A percentile compares a stretch with the other conserved stretches of the same genome.
phyloP scores from a whole-genome alignment of 331 rosid species.

The Quercus tomentella region DNA sequence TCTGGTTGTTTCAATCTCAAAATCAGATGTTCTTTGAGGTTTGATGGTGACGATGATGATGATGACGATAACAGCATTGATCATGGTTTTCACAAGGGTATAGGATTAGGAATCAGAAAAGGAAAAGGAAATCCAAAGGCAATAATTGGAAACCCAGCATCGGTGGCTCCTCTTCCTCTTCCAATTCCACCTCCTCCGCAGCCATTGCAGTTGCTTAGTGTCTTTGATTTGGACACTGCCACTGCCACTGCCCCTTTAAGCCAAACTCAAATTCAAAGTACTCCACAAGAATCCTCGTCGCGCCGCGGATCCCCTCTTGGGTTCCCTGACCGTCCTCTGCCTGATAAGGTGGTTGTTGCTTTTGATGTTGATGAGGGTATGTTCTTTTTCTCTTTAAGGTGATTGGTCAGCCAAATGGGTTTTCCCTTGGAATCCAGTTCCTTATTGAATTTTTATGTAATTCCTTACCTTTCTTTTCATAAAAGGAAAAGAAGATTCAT shows the following conservation, averaged over 20 bases:
- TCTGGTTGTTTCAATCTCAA: too few relatives aligned
- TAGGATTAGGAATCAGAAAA: too few relatives aligned
- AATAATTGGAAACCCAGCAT: not conserved
- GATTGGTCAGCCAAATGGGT: conserved; percentile 16
- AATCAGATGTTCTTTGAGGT: too few relatives aligned
- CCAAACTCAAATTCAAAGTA: not conserved
- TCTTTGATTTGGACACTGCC: not conserved
- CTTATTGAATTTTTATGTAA: conserved; percentile 26
- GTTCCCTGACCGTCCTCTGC: conserved; percentile 30
- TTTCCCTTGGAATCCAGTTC: conserved; percentile 44
- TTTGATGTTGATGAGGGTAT: conserved; percentile 95
- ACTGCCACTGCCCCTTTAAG: conserved; percentile 6
- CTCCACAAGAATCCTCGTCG: conserved; percentile 16
- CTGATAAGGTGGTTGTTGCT: conserved; percentile 64
- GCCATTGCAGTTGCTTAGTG: not conserved
- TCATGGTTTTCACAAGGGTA: too few relatives aligned
- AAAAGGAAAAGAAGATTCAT: conserved; percentile 24
- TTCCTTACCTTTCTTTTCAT: conserved; percentile 47
- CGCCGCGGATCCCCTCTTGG: conserved; percentile 25
- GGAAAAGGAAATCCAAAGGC: too few relatives aligned
- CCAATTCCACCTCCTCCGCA: not conserved
- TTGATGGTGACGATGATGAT: too few relatives aligned
- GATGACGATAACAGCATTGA: too few relatives aligned
- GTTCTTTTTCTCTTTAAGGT: not conserved
- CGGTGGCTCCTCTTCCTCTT: not conserved